Evolutionary conservation across 352 stramenopile species (phyloP).

Genomic region (Thraustochytrium sp.): DNA sequence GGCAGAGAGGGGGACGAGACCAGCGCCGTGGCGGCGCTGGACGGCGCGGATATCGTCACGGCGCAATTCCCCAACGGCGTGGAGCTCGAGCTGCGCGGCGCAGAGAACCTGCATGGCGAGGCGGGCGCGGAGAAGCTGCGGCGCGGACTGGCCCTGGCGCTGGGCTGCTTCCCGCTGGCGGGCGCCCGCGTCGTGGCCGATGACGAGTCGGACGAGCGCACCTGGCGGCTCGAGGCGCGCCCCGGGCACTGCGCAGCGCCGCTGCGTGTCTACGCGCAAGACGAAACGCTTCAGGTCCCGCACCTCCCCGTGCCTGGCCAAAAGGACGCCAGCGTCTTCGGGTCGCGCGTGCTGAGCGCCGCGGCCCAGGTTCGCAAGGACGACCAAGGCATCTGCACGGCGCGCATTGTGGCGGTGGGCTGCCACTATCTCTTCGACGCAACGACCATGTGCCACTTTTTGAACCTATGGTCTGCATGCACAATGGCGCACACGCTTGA

Average conservation of each 20-base stretch:
- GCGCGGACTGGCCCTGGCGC: background rate
- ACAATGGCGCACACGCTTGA: background rate
- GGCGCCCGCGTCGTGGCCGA: background rate
- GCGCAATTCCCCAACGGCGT: background rate
- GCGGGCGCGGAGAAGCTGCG: background rate
- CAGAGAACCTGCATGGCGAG: background rate
- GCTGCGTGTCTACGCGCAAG: background rate
- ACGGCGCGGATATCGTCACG: background rate
- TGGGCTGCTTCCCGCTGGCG: background rate
- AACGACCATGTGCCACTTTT: background rate
- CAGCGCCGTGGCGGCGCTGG: background rate
- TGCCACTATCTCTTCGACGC: slow-evolving; percentile 22
- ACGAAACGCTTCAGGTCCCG: background rate
- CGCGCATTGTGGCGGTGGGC: background rate
- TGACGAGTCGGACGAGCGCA: background rate
- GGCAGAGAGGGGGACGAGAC: too few relatives aligned
- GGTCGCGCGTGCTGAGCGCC: background rate
- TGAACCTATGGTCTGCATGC: slow-evolving; percentile 1
- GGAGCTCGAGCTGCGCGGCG: background rate
- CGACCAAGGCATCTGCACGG: background rate
- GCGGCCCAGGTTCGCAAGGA: background rate
- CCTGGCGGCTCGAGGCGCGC: background rate
- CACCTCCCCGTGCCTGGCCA: background rate
- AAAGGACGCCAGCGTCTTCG: background rate
- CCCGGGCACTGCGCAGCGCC: background rate